Conservation (phyloP, 345 rosid species). For the Noccaea bulbosa region DNA sequence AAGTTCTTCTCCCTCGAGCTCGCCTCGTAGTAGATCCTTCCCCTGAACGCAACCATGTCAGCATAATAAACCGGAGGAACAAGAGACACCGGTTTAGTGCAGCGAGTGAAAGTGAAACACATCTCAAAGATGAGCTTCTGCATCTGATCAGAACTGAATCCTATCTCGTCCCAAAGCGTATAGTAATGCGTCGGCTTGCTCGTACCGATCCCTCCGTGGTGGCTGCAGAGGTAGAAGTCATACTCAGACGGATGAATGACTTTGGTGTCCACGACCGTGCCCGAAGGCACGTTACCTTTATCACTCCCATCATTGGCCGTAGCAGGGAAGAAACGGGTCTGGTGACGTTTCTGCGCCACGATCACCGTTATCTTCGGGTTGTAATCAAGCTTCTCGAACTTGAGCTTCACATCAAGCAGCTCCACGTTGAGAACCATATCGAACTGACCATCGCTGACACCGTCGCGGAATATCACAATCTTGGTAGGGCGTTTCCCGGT, state of each 20-base stretch:
- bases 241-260: constrained; percentile 76
- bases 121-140: constrained; percentile 74
- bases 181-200: constrained; percentile 90
- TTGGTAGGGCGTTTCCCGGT: constrained; percentile 62
- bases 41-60: constrained; percentile 81
- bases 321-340: constrained; percentile 70
- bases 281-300: constrained; percentile 67
- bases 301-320: constrained; percentile 46
- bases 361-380: constrained; percentile 68
- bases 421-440: constrained; percentile 91
- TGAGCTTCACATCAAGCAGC: constrained; percentile 56
- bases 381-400: constrained; percentile 47
- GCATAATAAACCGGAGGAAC: constrained; percentile 90
- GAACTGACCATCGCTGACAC: constrained; percentile 87
- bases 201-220: constrained; percentile 76
- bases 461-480: constrained; percentile 83
- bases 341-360: constrained; percentile 84
- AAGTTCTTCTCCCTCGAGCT: constrained; percentile 33
- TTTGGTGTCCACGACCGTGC: constrained; percentile 76
- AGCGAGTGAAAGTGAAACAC: constrained; percentile 88
- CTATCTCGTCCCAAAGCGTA: constrained; percentile 74
- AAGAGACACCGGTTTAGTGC: constrained; percentile 81
- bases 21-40: constrained; percentile 72
- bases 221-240: constrained; percentile 84
- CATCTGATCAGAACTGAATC: constrained; percentile 63